Conservation (phyloP, 352 stramenopile genomes). For the Halophytophthora polymorphica region DNA sequence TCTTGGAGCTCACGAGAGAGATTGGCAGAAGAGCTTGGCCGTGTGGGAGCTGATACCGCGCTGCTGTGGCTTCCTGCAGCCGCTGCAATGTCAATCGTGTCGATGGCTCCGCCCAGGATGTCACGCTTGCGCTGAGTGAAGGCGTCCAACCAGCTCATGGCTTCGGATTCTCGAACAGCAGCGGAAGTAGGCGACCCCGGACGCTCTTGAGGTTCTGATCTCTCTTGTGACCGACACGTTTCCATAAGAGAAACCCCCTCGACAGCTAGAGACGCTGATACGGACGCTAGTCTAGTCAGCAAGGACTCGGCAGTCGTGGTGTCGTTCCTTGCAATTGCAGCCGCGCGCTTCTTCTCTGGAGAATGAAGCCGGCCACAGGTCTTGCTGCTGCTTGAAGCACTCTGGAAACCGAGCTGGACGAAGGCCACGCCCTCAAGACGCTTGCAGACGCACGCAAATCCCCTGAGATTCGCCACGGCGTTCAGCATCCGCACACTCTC, state of each 20-base stretch:
- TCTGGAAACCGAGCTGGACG: slow-evolving; percentile 49
- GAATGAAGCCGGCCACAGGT: no score
- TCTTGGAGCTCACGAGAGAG: not conserved
- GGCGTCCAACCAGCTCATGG: slow-evolving; percentile 57
- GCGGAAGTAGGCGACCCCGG: not conserved
- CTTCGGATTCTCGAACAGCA: slow-evolving; percentile 22
- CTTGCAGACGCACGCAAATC: slow-evolving; percentile 54
- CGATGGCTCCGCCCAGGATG: slow-evolving; percentile 43
- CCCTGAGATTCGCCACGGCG: slow-evolving; percentile 56
- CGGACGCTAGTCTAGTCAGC: slow-evolving; percentile 24
- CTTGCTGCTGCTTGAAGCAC: slow-evolving; percentile 21
- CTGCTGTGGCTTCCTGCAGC: slow-evolving; percentile 1
- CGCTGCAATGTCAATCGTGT: slow-evolving; percentile 13
- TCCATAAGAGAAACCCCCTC: not conserved
- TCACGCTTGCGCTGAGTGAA: slow-evolving; percentile 67
- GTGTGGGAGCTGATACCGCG: not conserved
- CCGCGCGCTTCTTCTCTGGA: no score
- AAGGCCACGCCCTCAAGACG: slow-evolving; percentile 43
- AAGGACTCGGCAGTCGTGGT: slow-evolving; percentile 19
- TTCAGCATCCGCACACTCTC: slow-evolving; percentile 67
- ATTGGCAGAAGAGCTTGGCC: not conserved
- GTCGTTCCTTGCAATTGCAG: no score
- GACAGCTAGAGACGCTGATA: slow-evolving; percentile 5
- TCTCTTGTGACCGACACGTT: not conserved
- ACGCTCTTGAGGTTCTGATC: not conserved